Evolutionary conservation across 106 monocot genomes (phyloP).

Genomic region (Allium sativum): DNA sequence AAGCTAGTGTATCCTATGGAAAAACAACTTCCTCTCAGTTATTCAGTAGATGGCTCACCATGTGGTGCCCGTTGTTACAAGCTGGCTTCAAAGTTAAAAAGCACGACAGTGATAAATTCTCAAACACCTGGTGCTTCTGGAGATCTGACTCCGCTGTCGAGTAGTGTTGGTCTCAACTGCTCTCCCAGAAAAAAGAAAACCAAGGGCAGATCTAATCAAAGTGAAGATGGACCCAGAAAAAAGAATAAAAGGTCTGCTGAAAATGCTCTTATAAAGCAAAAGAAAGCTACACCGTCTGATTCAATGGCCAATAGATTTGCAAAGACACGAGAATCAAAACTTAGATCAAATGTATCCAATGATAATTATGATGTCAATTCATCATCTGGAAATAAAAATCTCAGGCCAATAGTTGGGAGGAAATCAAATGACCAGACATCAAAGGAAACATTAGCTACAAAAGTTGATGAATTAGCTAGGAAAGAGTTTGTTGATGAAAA

Average conservation of each 20-base stretch:
- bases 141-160: conserved; percentile 34
- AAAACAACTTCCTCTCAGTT: conserved; percentile 67
- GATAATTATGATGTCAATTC: conserved; percentile 38
- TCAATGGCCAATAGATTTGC: conserved; percentile 41
- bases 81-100: conserved; percentile 50
- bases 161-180: conserved; percentile 21
- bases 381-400: conserved; percentile 23
- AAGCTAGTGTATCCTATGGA: conserved; percentile 96
- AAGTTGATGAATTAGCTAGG: conserved; percentile 37
- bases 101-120: conserved; percentile 21
- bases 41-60: conserved; percentile 53
- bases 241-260: conserved; percentile 88
- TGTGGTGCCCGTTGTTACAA: conserved; percentile 64
- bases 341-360: conserved; percentile 38
- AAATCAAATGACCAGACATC: conserved; percentile 26
- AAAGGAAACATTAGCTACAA: conserved; percentile 23
- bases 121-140: conserved; percentile 21
- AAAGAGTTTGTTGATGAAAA: conserved; percentile 85
- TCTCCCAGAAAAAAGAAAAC: conserved; percentile 36
- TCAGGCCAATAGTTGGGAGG: conserved; percentile 21
- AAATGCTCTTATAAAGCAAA: conserved; percentile 68
- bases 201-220: conserved; percentile 34
- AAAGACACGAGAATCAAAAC: conserved; percentile 42
- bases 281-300: conserved; percentile 44
- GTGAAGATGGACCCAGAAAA: conserved; percentile 69